Percentiles rank a stretch among this genome's conserved stretches.
These are phyloP conservation scores for Glycyrrhiza uralensis DNA, from an alignment of 306 rosid genomes.

Conservation along the genomic window DNA sequence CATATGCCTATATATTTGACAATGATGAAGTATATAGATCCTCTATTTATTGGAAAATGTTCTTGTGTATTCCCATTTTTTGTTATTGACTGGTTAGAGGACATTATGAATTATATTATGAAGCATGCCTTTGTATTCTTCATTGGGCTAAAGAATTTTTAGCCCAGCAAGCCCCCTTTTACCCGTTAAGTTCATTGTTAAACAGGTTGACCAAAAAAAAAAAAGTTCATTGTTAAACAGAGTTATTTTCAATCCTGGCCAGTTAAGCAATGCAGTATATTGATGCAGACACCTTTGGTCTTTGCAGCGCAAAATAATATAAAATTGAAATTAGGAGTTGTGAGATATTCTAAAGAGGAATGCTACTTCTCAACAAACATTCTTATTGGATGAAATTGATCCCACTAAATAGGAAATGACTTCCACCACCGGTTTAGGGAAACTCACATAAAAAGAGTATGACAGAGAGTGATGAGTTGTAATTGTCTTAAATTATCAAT, in stretches of 20 bases:
- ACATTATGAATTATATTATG: too few species aligned
- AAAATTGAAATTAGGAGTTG: background rate
- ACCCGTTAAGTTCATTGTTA: too few species aligned
- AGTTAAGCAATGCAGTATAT: background rate
- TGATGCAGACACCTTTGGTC: slow-evolving; percentile 3
- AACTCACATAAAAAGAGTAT: too few species aligned
- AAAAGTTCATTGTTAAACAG: too few species aligned
- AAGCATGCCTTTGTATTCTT: background rate
- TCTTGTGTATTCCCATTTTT: background rate
- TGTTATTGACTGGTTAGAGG: too few species aligned
- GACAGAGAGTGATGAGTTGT: too few species aligned
- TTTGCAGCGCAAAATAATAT: background rate
- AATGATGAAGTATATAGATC: slow-evolving; percentile 32
- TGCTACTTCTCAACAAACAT: background rate
- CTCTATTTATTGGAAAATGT: background rate
- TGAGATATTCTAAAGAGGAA: background rate
- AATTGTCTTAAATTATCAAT: too few species aligned
- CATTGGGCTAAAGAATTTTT: slow-evolving; percentile 14
- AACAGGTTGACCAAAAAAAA: too few species aligned
- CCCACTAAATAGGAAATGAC: too few species aligned
- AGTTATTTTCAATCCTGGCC: background rate
- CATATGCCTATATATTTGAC: slow-evolving; percentile 22
- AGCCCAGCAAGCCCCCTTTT: too few species aligned
- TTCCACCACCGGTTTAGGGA: too few species aligned
- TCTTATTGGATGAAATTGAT: background rate